Conservation (phyloP, 257 asterid species). For the Nicotiana obtusifolia region DNA sequence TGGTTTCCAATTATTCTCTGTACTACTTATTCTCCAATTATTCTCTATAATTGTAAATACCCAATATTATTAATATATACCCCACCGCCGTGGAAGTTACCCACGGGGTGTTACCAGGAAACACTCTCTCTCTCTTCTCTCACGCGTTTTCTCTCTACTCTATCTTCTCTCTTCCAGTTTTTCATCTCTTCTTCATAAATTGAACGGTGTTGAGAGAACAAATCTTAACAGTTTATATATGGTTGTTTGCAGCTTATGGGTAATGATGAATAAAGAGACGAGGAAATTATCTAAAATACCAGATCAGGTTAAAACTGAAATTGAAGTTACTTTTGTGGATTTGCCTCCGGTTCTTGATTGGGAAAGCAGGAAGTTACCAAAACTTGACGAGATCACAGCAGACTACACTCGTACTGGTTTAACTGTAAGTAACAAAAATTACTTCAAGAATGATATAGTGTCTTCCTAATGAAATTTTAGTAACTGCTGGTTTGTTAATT, state of each 20-base stretch:
- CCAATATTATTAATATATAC: no score
- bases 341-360: conserved; percentile 76
- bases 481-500: conserved; percentile 12
- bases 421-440: conserved; percentile 48
- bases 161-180: no score
- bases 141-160: no score
- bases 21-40: no score
- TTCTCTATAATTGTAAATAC: no score
- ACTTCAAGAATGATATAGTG: background rate
- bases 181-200: no score
- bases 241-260: conserved; percentile 57
- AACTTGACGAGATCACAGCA: conserved; percentile 71
- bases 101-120: no score
- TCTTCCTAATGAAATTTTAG: background rate
- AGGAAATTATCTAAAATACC: conserved; percentile 84
- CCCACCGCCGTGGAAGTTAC: no score
- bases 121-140: no score
- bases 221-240: no score
- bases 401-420: conserved; percentile 59
- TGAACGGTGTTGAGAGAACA: no score
- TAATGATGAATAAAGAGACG: conserved; percentile 94
- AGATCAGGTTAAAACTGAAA: conserved; percentile 81
- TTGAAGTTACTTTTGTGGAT: conserved; percentile 65
- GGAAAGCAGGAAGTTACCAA: conserved; percentile 70
- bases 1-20: no score